These are phyloP conservation scores for Rhynchospora tenuis DNA, from an alignment of 176 grass and related monocot genomes.

Conservation along the genomic window DNA sequence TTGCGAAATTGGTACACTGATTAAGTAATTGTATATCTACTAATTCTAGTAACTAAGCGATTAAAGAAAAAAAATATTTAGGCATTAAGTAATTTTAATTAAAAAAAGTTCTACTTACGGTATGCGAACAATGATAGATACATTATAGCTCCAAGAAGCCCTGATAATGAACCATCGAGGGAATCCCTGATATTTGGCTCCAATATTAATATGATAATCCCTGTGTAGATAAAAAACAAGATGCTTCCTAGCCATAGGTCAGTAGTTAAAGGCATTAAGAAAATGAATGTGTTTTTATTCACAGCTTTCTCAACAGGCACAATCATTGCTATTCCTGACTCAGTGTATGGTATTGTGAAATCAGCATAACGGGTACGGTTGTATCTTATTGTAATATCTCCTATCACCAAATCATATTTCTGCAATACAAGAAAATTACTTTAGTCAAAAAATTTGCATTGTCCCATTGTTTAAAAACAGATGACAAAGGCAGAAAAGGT, in stretches of 20 bases:
- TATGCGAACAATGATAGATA: neutral
- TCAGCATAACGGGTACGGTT: constrained; percentile 35
- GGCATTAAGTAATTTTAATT: neutral
- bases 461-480: no score
- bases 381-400: constrained; percentile 36
- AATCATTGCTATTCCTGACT: constrained; percentile 37
- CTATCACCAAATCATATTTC: constrained; percentile 24
- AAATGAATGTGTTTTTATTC: constrained; percentile 28
- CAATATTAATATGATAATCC: constrained; percentile 28
- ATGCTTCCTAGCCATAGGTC: constrained; percentile 29
- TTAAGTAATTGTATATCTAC: no score
- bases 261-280: constrained; percentile 30
- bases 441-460: neutral
- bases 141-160: neutral
- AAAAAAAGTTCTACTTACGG: neutral
- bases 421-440: neutral
- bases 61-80: neutral
- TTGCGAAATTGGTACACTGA: neutral
- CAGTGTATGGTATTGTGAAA: constrained; percentile 44
- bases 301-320: constrained; percentile 23
- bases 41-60: no score
- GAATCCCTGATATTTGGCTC: neutral
- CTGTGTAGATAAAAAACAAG: constrained; percentile 33
- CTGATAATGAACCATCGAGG: neutral
- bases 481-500: no score